Evolutionary conservation across 2,329 filamentous ascomycete species (phyloP).

Genomic region (Beauveria sp.): DNA sequence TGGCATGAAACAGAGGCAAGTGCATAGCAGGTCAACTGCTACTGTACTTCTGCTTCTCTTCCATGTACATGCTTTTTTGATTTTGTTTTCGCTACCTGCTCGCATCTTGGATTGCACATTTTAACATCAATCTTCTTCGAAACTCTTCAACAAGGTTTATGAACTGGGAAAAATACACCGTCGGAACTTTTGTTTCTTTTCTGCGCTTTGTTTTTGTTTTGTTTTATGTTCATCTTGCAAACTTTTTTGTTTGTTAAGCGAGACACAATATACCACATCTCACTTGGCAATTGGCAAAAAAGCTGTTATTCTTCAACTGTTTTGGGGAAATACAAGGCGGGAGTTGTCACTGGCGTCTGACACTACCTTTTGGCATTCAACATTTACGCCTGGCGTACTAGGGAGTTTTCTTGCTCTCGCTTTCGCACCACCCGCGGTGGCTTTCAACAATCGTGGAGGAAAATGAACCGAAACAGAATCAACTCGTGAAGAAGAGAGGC

Average conservation of each 20-base stretch:
- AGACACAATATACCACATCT: conserved; percentile 12
- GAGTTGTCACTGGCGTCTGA: neutral
- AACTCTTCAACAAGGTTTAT: conserved; percentile 12
- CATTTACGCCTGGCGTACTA: neutral
- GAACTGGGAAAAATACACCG: conserved; percentile 4
- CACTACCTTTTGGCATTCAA: neutral
- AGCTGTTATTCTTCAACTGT: neutral
- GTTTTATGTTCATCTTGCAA: conserved; percentile 12
- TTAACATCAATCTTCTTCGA: conserved; percentile 3
- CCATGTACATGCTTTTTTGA: neutral
- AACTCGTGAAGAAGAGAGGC: neutral
- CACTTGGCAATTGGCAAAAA: conserved; percentile 11
- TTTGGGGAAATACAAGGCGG: neutral
- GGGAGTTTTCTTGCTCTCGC: neutral
- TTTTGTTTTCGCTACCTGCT: neutral
- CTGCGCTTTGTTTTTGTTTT: conserved; percentile 3
- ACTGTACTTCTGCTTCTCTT: neutral
- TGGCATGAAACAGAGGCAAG: neutral
- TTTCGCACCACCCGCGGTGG: neutral
- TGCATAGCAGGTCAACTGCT: neutral
- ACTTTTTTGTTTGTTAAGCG: conserved; percentile 9
- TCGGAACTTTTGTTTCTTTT: neutral
- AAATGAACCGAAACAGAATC: neutral
- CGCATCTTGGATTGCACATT: conserved; percentile 6
- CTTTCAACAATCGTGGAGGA: neutral